Evolutionary conservation across 345 rosid species (phyloP).

Genomic region (Mangifera indica): DNA sequence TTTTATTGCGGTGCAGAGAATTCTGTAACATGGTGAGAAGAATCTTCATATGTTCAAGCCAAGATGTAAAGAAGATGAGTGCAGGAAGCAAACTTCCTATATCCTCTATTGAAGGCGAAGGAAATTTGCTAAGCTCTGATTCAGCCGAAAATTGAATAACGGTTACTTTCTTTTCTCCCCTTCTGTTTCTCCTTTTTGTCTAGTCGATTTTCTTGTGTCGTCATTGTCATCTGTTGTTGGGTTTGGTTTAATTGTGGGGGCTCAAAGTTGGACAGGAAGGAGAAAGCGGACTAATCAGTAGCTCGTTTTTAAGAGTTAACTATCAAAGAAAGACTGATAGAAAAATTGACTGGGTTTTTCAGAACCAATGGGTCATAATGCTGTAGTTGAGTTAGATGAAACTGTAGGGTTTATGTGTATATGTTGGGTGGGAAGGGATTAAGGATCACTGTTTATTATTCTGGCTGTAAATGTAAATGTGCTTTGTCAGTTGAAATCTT

Average conservation of each 20-base stretch:
- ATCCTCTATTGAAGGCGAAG: slow-evolving; percentile 57
- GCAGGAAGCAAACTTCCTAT: slow-evolving; percentile 47
- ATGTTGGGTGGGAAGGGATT: slow-evolving; percentile 4
- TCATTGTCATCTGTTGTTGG: neutral
- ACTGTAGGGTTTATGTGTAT: slow-evolving; percentile 31
- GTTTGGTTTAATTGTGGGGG: neutral
- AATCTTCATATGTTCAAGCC: slow-evolving; percentile 73
- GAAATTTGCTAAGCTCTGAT: slow-evolving; percentile 49
- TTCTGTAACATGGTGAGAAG: slow-evolving; percentile 90
- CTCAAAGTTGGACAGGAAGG: slow-evolving; percentile 12
- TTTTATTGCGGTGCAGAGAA: slow-evolving; percentile 52
- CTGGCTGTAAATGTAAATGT: slow-evolving; percentile 11
- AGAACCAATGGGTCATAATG: slow-evolving; percentile 6
- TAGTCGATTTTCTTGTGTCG: neutral
- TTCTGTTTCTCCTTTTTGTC: slow-evolving; percentile 8
- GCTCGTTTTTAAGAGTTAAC: slow-evolving; percentile 51
- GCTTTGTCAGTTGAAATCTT: slow-evolving; percentile 24
- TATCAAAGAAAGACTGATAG: slow-evolving; percentile 9
- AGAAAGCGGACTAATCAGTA: slow-evolving; percentile 22
- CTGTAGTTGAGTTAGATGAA: slow-evolving; percentile 21
- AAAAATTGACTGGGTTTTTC: slow-evolving; percentile 19
- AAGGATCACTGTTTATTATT: slow-evolving; percentile 8
- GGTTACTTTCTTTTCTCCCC: neutral
- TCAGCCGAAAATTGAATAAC: slow-evolving; percentile 44
- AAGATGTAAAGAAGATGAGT: slow-evolving; percentile 76